Evolutionary conservation across 345 rosid genomes (phyloP).

Genomic region (Noccaea caerulescens): DNA sequence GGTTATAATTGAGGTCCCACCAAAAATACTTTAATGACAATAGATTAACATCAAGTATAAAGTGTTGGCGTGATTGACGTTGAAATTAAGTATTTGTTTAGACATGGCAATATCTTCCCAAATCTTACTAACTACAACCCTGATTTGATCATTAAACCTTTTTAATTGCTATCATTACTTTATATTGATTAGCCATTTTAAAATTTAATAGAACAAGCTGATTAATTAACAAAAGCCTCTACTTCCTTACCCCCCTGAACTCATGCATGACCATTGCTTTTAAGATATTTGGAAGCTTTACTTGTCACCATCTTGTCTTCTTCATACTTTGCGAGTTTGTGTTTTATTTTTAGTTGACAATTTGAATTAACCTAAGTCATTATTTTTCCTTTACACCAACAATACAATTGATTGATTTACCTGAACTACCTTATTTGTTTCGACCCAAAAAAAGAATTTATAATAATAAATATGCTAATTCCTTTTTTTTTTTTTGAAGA

Average conservation of each 20-base stretch:
- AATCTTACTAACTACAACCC: constrained; percentile 69
- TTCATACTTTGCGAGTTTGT: constrained; percentile 22
- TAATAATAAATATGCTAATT: too few relatives aligned
- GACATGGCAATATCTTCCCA: constrained; percentile 55
- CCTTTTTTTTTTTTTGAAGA: too few relatives aligned
- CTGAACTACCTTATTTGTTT: constrained; percentile 17
- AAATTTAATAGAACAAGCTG: background rate
- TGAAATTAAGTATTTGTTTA: constrained; percentile 50
- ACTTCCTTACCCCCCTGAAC: constrained; percentile 47
- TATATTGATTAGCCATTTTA: constrained; percentile 21
- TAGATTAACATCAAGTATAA: constrained; percentile 48
- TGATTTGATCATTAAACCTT: constrained; percentile 46
- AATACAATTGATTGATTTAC: constrained; percentile 17
- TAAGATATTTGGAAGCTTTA: constrained; percentile 37
- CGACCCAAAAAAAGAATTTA: too few relatives aligned
- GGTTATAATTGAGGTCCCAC: constrained; percentile 48
- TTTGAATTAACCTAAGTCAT: constrained; percentile 25
- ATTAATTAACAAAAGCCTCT: constrained; percentile 26
- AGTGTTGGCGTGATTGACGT: constrained; percentile 84
- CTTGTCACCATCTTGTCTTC: constrained; percentile 47
- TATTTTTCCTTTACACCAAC: constrained; percentile 15
- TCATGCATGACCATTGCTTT: constrained; percentile 49
- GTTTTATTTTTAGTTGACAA: constrained; percentile 29
- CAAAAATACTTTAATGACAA: constrained; percentile 23
- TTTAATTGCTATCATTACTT: constrained; percentile 27